Base-by-base conservation (phyloP, 495 filamentous ascomycete genomes). In the Massariosphaeria phaeospora region DNA sequence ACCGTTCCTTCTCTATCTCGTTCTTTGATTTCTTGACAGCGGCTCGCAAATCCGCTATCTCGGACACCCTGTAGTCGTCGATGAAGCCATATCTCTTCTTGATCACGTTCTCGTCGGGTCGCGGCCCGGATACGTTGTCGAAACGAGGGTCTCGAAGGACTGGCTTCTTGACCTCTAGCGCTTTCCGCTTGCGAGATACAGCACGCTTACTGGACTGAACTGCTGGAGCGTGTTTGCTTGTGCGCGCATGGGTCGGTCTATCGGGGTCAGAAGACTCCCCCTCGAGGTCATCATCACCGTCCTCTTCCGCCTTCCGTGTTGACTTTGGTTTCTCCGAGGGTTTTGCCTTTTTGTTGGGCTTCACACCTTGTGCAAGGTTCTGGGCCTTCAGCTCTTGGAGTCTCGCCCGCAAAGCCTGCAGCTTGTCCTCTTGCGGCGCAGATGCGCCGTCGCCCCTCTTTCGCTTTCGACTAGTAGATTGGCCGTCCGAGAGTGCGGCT, bases 141-240 rank as follows among this genome's bases (percentile, higher is more conserved):
- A 98, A 98, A 25, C 93, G 82, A n/a, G 93, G 93, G 67, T 98
- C 93, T 9, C 91, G 82, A 40, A 29, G 10, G 0, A 75, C 65
- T 38, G 79, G 75, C 6, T 71, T 66, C 59, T 79, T 80, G 26
- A 73, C 68, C 3, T 68, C 63, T 25, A 96, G 72, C 17, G 89
- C 83, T 27, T 79, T 82, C 6, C 90, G 87, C 63, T 75, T 83
- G 38, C 93, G 83, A 5, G 85, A 82, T 20, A 98, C 91, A 20
- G 84, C 83, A 10, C 79, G 80, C 68, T 91, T 95, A 70, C 84
- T 86, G 1, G 87, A 83, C 49, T 88, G 76, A 35, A 88, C 84
- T 44, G 80, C 76, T 0, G 93, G 93, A 0, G 93, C 93, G 67
- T 97, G 89, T 68, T 98, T 98, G 68, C 76, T 86, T 21, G 81